Evolutionary conservation across 306 rosid species (phyloP).

Genomic region (Hippophae gyantsensis): DNA sequence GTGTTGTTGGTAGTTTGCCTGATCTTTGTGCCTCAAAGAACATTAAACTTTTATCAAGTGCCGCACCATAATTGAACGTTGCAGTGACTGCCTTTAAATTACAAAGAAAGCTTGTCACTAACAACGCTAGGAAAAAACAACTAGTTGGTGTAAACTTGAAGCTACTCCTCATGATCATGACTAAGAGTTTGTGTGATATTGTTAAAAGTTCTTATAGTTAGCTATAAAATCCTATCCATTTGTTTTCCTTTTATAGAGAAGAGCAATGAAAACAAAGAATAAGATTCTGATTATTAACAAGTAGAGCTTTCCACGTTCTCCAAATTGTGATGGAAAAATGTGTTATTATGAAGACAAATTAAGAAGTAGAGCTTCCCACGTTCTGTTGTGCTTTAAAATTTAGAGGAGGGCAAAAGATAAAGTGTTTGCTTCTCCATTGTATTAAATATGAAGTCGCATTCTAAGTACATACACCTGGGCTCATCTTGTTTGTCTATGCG

Average conservation of each 20-base stretch:
- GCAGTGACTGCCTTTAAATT: constrained; percentile 12
- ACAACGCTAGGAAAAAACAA: constrained; percentile 10
- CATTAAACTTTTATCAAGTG: constrained; percentile 64
- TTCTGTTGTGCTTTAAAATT: constrained; percentile 27
- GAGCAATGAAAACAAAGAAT: no score
- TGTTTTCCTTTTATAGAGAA: no score
- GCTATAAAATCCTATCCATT: no score
- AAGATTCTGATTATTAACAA: background rate
- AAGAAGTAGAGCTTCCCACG: constrained; percentile 51
- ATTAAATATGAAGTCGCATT: background rate
- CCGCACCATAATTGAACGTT: constrained; percentile 51
- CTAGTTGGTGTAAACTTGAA: constrained; percentile 1
- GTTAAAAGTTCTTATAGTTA: no score
- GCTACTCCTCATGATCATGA: constrained; percentile 24
- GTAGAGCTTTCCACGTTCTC: constrained; percentile 50
- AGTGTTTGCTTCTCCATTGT: constrained; percentile 10
- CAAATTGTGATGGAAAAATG: background rate
- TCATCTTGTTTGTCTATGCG: background rate
- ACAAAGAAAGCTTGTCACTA: constrained; percentile 19
- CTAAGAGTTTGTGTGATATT: no score
- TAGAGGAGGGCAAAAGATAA: background rate
- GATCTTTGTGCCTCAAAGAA: constrained; percentile 81
- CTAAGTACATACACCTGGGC: constrained; percentile 10
- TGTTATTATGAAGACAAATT: constrained; percentile 1
- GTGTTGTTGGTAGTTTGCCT: constrained; percentile 47